phyloP scores from a whole-genome alignment of 2,329 filamentous ascomycete species.

The Cladorrhinum sp. region DNA sequence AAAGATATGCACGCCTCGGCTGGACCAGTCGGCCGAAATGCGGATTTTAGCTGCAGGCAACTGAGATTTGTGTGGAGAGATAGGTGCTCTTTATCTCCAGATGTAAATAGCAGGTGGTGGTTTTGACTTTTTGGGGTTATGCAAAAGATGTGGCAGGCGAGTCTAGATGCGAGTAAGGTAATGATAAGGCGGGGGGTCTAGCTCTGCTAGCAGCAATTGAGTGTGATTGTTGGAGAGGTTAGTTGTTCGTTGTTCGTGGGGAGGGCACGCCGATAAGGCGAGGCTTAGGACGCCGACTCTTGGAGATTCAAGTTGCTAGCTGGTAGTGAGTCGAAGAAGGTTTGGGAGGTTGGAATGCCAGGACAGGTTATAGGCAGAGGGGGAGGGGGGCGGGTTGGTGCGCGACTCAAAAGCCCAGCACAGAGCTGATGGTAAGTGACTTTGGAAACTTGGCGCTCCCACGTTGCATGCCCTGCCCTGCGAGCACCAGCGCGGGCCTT shows the following conservation, averaged over 20 bases:
- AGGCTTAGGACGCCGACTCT: not conserved
- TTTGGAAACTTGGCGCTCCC: constrained; percentile 26
- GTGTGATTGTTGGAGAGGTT: not conserved
- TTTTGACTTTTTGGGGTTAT: not conserved
- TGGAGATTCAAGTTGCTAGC: not conserved
- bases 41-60: not conserved
- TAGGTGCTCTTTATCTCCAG: not conserved
- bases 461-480: constrained; percentile 28
- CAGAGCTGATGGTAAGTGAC: constrained; percentile 5
- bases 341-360: not conserved
- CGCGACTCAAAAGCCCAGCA: constrained; percentile 17
- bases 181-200: not conserved
- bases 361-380: not conserved
- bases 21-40: not conserved
- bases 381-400: constrained; percentile 13
- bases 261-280: not conserved
- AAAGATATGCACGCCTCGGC: not conserved
- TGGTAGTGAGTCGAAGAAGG: not conserved
- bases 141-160: not conserved
- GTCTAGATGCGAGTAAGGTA: not conserved
- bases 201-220: not conserved
- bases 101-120: too few relatives aligned
- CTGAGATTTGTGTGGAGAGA: not conserved
- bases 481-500: not conserved
- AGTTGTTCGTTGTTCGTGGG: not conserved